These are phyloP conservation scores for Pilobolus umbonatus DNA, from an alignment of 192 early-diverging fungal genomes.

Conservation along the genomic window DNA sequence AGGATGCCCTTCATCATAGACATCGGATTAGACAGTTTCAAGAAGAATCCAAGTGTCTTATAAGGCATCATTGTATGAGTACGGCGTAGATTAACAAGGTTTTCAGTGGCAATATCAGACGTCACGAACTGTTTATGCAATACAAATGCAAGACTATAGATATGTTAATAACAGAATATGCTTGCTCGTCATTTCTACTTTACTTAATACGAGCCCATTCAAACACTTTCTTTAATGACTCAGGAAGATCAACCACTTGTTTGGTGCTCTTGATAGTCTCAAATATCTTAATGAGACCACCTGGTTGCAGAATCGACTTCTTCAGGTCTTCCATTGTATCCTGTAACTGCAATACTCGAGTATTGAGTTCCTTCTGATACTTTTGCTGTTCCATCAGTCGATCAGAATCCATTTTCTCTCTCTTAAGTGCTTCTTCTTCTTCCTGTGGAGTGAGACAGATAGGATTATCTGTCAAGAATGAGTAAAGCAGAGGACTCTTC, in stretches of 20 bases:
- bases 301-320: conserved; percentile 34
- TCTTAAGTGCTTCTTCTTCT: conserved; percentile 29
- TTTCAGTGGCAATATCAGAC: conserved; percentile 45
- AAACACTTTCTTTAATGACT: conserved; percentile 37
- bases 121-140: conserved; percentile 47
- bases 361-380: conserved; percentile 41
- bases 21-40: conserved; percentile 52
- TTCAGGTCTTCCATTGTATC: conserved; percentile 44
- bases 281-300: conserved; percentile 29
- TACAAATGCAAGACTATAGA: conserved; percentile 45
- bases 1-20: conserved; percentile 48
- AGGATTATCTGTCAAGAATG: conserved; percentile 35
- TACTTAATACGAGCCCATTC: conserved; percentile 54
- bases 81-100: conserved; percentile 44
- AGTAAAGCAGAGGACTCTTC: not conserved
- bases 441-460: conserved; percentile 32
- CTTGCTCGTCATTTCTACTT: not conserved
- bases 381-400: conserved; percentile 36
- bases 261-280: conserved; percentile 28
- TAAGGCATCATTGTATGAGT: conserved; percentile 50
- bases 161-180: not conserved
- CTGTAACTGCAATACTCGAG: conserved; percentile 40
- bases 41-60: conserved; percentile 37
- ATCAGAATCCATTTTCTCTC: conserved; percentile 34
- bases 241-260: conserved; percentile 35